phyloP scores from a whole-genome alignment of 176 grass and related monocot genomes.

The Musa beccarii region DNA sequence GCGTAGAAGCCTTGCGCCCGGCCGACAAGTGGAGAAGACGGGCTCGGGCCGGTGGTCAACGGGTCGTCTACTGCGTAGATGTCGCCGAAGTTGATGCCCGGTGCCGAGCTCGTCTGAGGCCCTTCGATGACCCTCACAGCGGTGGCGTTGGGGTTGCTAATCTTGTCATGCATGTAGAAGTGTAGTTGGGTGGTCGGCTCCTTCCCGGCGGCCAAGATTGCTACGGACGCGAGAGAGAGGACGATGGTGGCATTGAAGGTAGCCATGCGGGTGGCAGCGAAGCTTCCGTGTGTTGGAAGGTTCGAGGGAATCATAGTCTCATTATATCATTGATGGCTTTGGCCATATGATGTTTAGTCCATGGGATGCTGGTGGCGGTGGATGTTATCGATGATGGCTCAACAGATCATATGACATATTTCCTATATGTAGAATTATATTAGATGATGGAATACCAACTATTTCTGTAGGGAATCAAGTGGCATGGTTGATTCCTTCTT shows the following conservation, averaged over 20 bases:
- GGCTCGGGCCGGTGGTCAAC: neutral
- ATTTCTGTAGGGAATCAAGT: too few relatives aligned
- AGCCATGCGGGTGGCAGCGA: too few relatives aligned
- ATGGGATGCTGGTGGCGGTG: too few relatives aligned
- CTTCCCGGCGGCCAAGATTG: neutral
- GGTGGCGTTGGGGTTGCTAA: neutral
- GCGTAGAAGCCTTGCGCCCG: neutral
- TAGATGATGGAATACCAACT: too few relatives aligned
- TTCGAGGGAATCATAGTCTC: too few relatives aligned
- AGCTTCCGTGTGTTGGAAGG: too few relatives aligned
- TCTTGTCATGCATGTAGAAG: neutral
- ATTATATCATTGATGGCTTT: too few relatives aligned
- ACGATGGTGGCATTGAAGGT: neutral
- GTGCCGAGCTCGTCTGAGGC: neutral
- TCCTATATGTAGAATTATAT: too few relatives aligned
- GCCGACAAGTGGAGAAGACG: neutral
- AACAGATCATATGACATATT: too few relatives aligned
- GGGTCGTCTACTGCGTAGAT: neutral
- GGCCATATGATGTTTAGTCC: too few relatives aligned
- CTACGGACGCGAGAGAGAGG: neutral
- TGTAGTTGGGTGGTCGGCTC: neutral
- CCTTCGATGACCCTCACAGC: neutral
- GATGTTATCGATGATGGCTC: too few relatives aligned
- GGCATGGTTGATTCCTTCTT: too few relatives aligned
- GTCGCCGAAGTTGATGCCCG: neutral